Conservation (phyloP, 192 early-diverging fungal genomes). For the Allomyces macrogynus region DNA sequence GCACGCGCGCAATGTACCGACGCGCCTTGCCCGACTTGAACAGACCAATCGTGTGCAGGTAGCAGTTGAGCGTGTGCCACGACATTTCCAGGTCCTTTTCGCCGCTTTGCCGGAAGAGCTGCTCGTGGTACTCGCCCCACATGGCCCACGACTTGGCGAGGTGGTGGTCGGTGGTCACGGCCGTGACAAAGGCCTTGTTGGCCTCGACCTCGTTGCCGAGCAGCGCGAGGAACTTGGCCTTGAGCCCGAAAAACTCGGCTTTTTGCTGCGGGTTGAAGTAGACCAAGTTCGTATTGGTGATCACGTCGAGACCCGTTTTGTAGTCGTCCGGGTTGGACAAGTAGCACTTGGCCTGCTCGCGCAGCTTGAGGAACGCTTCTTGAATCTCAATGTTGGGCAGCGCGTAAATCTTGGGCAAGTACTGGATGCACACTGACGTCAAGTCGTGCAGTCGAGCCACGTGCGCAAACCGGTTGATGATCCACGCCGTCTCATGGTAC, state of each 20-base stretch:
- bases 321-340: constrained; percentile 75
- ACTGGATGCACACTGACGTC: constrained; percentile 77
- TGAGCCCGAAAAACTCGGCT: constrained; percentile 93
- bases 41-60: constrained; percentile 79
- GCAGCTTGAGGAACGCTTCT: constrained; percentile 88
- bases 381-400: constrained; percentile 99
- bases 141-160: constrained; percentile 92
- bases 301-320: constrained; percentile 81
- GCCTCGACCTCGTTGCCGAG: constrained; percentile 69
- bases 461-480: constrained; percentile 96
- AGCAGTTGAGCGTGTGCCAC: constrained; percentile 80
- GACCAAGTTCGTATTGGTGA: constrained; percentile 96
- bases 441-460: constrained; percentile 89
- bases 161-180: constrained; percentile 68
- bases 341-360: constrained; percentile 96
- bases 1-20: constrained; percentile 74
- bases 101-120: constrained; percentile 59
- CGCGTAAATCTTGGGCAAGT: constrained; percentile 90
- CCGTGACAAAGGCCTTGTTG: constrained; percentile 68
- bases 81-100: constrained; percentile 58
- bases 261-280: constrained; percentile 84
- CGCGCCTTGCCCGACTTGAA: constrained; percentile 69
- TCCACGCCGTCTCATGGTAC: constrained; percentile 99
- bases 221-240: constrained; percentile 85
- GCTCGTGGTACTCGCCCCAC: constrained; percentile 90